phyloP scores from a whole-genome alignment of 331 rosid species.

The Malus hybrid region DNA sequence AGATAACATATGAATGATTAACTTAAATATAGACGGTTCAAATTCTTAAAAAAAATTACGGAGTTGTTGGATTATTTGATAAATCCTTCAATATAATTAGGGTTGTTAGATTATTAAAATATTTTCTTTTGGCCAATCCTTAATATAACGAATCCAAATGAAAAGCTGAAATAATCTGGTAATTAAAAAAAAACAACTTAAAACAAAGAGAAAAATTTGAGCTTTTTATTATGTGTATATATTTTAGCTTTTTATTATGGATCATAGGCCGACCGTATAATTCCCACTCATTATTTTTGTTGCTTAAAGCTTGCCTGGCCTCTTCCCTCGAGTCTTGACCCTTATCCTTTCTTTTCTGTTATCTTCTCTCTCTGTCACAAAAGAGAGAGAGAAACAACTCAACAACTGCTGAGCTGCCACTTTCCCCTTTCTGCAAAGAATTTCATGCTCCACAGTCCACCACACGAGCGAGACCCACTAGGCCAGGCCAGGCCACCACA shows the following conservation, averaged over 20 bases:
- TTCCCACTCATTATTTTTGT: conserved; percentile 90
- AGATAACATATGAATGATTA: no score
- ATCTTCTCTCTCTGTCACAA: conserved; percentile 4
- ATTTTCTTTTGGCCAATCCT: no score
- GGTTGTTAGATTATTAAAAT: no score
- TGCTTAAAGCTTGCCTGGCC: conserved; percentile 91
- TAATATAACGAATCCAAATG: no score
- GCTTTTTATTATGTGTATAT: no score
- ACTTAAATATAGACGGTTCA: no score
- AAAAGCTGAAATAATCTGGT: no score
- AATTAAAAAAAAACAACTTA: background rate
- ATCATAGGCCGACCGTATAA: conserved; percentile 25
- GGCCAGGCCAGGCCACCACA: conserved; percentile 48
- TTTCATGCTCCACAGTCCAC: conserved; percentile 57
- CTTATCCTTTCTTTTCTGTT: conserved; percentile 32
- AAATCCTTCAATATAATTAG: no score
- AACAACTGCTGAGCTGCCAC: conserved; percentile 44
- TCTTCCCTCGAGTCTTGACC: conserved; percentile 47
- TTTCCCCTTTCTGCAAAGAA: conserved; percentile 59
- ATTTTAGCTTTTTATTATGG: conserved; percentile 12
- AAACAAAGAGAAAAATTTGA: no score
- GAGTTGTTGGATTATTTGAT: no score
- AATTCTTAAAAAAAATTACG: no score
- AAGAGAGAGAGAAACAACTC: conserved; percentile 37
- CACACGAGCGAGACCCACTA: conserved; percentile 63